Conservation (phyloP, 2,329 filamentous ascomycete species). For the Alternaria panax region DNA sequence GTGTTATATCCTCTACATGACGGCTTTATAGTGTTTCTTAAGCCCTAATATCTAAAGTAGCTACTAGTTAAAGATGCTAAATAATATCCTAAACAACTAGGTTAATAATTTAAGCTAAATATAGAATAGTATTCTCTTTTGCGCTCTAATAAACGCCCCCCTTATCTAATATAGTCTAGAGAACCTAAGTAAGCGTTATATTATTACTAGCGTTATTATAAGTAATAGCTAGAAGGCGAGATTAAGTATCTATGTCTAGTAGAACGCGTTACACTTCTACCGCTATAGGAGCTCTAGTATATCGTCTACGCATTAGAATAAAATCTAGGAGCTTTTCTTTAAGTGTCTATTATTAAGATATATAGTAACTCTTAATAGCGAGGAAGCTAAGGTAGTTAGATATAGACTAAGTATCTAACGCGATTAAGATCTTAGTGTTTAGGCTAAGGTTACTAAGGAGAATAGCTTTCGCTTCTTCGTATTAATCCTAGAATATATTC, state of each 20-base stretch:
- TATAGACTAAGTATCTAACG: slow-evolving; percentile 8
- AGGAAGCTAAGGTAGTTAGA: slow-evolving; percentile 15
- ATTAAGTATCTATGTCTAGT: background rate
- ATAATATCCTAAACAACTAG: slow-evolving; percentile 6
- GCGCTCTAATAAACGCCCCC: background rate
- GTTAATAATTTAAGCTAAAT: slow-evolving; percentile 11
- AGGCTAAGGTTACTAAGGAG: background rate
- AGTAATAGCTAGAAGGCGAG: background rate
- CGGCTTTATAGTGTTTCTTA: background rate
- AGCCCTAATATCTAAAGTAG: background rate
- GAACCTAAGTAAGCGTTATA: background rate
- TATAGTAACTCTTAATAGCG: slow-evolving; percentile 11
- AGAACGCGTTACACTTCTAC: background rate
- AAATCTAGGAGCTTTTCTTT: slow-evolving; percentile 12
- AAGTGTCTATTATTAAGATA: slow-evolving; percentile 5
- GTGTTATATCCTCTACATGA: background rate
- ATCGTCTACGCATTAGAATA: slow-evolving; percentile 1
- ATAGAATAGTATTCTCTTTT: slow-evolving; percentile 1
- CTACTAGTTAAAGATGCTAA: slow-evolving; percentile 1
- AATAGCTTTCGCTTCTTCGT: background rate
- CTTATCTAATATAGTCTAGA: too few relatives aligned
- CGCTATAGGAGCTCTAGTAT: slow-evolving; percentile 3
- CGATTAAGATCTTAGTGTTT: slow-evolving; percentile 6
- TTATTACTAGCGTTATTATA: slow-evolving; percentile 3
- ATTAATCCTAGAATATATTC: slow-evolving; percentile 1